Percentiles rank a stretch among this genome's conserved stretches.
phyloP scores from a whole-genome alignment of 1,284 basidiomycete genomes.

The Flammula alnicola region DNA sequence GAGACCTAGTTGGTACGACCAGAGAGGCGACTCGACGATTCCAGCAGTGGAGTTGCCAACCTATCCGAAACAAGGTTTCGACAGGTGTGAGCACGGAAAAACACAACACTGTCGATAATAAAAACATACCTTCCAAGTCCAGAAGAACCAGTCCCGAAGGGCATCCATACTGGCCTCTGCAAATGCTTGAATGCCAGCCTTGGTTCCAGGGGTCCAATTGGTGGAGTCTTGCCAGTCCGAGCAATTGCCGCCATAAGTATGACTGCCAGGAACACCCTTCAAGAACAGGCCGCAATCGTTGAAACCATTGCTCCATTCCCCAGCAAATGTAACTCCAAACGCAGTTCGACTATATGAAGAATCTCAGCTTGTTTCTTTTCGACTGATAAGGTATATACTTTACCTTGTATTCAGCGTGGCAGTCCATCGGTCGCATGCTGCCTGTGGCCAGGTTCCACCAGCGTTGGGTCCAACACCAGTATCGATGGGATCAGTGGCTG shows the following conservation, averaged over 20 bases:
- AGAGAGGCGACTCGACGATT: constrained; percentile 68
- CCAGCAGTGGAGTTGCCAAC: constrained; percentile 72
- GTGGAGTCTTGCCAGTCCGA: constrained; percentile 61
- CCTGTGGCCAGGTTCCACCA: constrained; percentile 59
- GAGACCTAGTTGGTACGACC: constrained; percentile 86
- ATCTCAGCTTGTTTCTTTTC: constrained; percentile 2
- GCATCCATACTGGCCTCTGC: constrained; percentile 62
- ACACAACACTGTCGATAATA: no score
- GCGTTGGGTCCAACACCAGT: constrained; percentile 40
- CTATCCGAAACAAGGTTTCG: no score
- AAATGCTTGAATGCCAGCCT: constrained; percentile 60
- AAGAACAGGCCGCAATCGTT: constrained; percentile 76
- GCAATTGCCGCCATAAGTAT: constrained; percentile 58
- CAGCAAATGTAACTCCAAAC: constrained; percentile 73
- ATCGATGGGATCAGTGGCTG: constrained; percentile 48
- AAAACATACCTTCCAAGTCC: constrained; percentile 67
- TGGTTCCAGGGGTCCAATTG: constrained; percentile 61
- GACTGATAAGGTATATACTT: not conserved
- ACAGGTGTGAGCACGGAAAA: no score
- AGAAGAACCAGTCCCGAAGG: constrained; percentile 65
- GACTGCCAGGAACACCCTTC: constrained; percentile 54
- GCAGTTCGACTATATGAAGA: constrained; percentile 35
- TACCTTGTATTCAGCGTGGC: constrained; percentile 51
- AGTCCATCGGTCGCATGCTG: constrained; percentile 63
- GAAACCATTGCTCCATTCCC: constrained; percentile 69